These are phyloP conservation scores for Pyrenopolyporus hunteri DNA, from an alignment of 495 filamentous ascomycete species.

Conservation along the genomic window DNA sequence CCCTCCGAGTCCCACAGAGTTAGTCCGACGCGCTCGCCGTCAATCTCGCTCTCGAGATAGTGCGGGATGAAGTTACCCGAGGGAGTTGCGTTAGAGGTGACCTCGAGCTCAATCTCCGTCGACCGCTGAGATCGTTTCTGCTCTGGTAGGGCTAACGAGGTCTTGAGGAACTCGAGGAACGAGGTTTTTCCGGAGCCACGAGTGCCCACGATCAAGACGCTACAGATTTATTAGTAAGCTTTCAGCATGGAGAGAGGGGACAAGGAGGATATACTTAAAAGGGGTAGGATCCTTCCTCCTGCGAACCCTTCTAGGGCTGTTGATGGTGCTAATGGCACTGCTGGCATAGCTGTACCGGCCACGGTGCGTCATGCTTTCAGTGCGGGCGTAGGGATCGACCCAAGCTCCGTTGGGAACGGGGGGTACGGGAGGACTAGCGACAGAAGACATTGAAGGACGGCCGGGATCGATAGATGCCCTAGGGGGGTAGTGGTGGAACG, in stretches of 20 bases:
- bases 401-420: conserved; percentile 61
- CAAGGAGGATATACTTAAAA: conserved; percentile 80
- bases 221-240: conserved; percentile 47
- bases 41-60: conserved; percentile 94
- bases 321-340: conserved; percentile 87
- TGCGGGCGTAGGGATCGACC: conserved; percentile 77
- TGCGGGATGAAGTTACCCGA: conserved; percentile 76
- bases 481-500: conserved; percentile 41
- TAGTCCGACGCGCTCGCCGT: conserved; percentile 87
- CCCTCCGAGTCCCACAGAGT: conserved; percentile 97
- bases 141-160: conserved; percentile 75
- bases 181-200: conserved; percentile 92
- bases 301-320: conserved; percentile 89
- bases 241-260: neutral
- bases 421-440: conserved; percentile 50
- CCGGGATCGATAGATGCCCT: conserved; percentile 44
- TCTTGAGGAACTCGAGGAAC: conserved; percentile 94
- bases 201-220: conserved; percentile 88
- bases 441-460: conserved; percentile 53
- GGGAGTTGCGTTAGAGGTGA: conserved; percentile 54
- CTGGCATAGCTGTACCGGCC: conserved; percentile 97
- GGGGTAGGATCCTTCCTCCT: conserved; percentile 96
- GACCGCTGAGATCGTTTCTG: conserved; percentile 69
- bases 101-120: conserved; percentile 57
- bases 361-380: conserved; percentile 96